Percentiles rank a stretch among this genome's conserved stretches.
Evolutionary conservation across 176 grass and related monocot species (phyloP).

Genomic region (Melocanna baccifera): DNA sequence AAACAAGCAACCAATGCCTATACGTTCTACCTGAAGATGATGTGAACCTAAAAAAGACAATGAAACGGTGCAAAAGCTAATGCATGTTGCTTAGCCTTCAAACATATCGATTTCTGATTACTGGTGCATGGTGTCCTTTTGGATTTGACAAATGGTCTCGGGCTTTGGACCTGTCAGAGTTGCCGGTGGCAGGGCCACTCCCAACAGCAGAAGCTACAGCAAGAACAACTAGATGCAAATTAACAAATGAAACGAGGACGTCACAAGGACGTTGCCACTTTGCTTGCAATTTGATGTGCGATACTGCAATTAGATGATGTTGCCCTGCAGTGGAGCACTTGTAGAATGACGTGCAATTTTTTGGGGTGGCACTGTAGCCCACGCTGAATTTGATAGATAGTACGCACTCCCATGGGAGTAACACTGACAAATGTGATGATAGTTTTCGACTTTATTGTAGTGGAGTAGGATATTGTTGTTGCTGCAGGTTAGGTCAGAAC

Average conservation of each 20-base stretch:
- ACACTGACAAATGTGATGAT: neutral
- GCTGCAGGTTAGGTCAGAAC: conserved; percentile 20
- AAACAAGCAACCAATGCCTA: conserved; percentile 33
- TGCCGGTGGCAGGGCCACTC: conserved; percentile 34
- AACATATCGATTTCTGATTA: conserved; percentile 44
- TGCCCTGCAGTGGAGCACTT: conserved; percentile 23
- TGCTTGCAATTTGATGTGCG: neutral
- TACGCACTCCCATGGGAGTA: neutral
- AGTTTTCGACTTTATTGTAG: neutral
- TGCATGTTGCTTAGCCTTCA: conserved; percentile 48
- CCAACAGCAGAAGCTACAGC: conserved; percentile 22
- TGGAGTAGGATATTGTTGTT: conserved; percentile 14
- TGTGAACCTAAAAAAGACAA: conserved; percentile 22
- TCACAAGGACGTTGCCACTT: conserved; percentile 13
- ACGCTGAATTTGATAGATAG: neutral
- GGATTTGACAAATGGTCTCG: conserved; percentile 27
- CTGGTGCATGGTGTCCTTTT: conserved; percentile 42
- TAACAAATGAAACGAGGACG: neutral
- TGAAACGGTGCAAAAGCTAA: neutral
- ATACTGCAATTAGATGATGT: neutral
- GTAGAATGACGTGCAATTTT: neutral
- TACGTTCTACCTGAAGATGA: conserved; percentile 43
- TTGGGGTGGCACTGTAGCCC: neutral
- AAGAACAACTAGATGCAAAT: conserved; percentile 16
- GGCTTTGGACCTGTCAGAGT: neutral